phyloP scores from a whole-genome alignment of 768 basidiomycete genomes.

The Trametes cingulata region DNA sequence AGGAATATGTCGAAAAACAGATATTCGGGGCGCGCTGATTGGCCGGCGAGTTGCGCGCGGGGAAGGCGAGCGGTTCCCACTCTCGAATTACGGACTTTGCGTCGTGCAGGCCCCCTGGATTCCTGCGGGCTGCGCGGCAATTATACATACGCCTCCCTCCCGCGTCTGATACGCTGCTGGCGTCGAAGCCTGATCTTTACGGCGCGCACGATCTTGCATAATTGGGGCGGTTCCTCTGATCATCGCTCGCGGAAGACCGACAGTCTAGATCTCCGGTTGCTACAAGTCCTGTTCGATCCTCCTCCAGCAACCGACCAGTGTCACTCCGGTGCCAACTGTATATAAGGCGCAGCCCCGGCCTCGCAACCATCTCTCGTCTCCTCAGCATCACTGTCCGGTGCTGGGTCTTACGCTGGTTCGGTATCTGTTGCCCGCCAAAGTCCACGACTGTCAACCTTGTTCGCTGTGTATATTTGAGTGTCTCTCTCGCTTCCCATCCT shows the following conservation, averaged over 20 bases:
- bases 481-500: constrained; percentile 3
- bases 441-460: constrained; percentile 1
- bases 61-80: constrained; percentile 19
- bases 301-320: constrained; percentile 1
- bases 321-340: background rate
- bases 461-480: constrained; percentile 16
- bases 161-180: constrained; percentile 23
- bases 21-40: constrained; percentile 21
- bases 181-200: constrained; percentile 18
- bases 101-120: background rate
- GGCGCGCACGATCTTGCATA: constrained; percentile 21
- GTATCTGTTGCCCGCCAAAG: constrained; percentile 1
- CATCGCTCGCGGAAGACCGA: constrained; percentile 20
- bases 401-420: constrained; percentile 10
- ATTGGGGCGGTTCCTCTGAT: constrained; percentile 23
- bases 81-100: constrained; percentile 1
- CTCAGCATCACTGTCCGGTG: constrained; percentile 14
- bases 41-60: constrained; percentile 13
- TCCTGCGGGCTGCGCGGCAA: constrained; percentile 15
- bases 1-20: constrained; percentile 25
- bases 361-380: constrained; percentile 18
- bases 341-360: constrained; percentile 15
- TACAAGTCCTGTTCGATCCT: constrained; percentile 5
- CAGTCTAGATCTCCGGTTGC: constrained; percentile 21
- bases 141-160: constrained; percentile 9